Evolutionary conservation across 441 rosid genomes (phyloP).

Genomic region (Melastoma candidum): DNA sequence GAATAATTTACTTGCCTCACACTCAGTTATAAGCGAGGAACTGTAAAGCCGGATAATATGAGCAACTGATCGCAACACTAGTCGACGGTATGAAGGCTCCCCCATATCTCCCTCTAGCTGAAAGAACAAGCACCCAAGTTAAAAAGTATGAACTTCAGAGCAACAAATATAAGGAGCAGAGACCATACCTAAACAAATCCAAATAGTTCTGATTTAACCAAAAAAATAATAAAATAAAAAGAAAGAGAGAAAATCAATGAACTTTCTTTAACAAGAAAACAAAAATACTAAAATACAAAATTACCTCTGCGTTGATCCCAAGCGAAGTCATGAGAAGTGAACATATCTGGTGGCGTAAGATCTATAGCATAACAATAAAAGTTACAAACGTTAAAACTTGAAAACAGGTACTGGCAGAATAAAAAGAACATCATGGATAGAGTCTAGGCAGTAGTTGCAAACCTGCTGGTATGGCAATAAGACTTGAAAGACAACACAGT

Average conservation of each 20-base stretch:
- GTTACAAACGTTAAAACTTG: slow-evolving; percentile 18
- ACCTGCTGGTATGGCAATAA: slow-evolving; percentile 78
- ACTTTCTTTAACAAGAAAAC: background rate
- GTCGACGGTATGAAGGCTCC: slow-evolving; percentile 93
- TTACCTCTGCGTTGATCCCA: slow-evolving; percentile 91
- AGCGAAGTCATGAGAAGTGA: slow-evolving; percentile 98
- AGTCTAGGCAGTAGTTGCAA: slow-evolving; percentile 12
- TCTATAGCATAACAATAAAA: slow-evolving; percentile 42
- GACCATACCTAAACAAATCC: slow-evolving; percentile 15
- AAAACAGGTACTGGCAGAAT: slow-evolving; percentile 19
- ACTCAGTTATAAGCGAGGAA: slow-evolving; percentile 88
- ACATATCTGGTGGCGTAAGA: slow-evolving; percentile 89
- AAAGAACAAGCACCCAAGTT: background rate
- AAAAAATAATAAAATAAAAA: slow-evolving; percentile 3
- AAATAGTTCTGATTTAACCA: slow-evolving; percentile 6
- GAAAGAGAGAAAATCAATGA: background rate
- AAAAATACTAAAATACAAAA: slow-evolving; percentile 13
- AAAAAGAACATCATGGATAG: slow-evolving; percentile 17
- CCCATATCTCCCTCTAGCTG: slow-evolving; percentile 96
- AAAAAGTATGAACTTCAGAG: background rate
- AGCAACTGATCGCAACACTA: slow-evolving; percentile 96
- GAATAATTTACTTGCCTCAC: slow-evolving; percentile 46
- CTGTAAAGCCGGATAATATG: slow-evolving; percentile 91
- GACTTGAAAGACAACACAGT: slow-evolving; percentile 69
- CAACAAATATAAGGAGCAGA: background rate